These are phyloP conservation scores for Jatropha curcas DNA, from an alignment of 345 rosid genomes.

Conservation along the genomic window DNA sequence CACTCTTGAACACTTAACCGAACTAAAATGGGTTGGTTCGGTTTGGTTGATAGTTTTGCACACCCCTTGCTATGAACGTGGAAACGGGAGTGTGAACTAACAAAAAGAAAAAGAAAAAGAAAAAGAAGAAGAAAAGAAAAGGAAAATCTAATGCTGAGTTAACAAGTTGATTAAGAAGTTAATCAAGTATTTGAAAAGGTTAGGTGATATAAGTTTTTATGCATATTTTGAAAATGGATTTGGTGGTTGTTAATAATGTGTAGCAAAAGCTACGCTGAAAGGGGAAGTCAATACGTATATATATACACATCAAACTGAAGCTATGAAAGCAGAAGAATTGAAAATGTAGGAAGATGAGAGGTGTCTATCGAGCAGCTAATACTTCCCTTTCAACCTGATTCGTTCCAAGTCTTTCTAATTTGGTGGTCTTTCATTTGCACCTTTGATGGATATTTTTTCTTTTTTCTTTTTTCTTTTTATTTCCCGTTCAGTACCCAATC, in stretches of 20 bases:
- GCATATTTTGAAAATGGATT: background rate
- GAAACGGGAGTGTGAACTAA: too few relatives aligned
- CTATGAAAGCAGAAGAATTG: background rate
- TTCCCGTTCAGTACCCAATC: too few relatives aligned
- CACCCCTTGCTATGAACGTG: too few relatives aligned
- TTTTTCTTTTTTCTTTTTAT: background rate
- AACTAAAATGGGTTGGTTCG: too few relatives aligned
- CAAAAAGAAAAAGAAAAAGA: too few relatives aligned
- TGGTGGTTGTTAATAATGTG: background rate
- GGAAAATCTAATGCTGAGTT: too few relatives aligned
- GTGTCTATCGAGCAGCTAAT: conserved; percentile 1
- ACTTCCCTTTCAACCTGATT: background rate
- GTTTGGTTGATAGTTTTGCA: too few relatives aligned
- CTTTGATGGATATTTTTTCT: background rate
- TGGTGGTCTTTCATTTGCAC: background rate
- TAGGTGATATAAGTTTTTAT: background rate
- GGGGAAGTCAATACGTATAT: background rate
- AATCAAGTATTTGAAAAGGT: background rate
- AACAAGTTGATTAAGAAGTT: background rate
- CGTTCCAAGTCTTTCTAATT: background rate
- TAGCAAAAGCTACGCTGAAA: background rate
- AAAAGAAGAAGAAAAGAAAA: too few relatives aligned
- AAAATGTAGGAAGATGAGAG: background rate
- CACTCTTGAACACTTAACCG: too few relatives aligned
- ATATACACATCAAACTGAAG: background rate